These are phyloP conservation scores for Neurospora sp. DNA, from an alignment of 495 filamentous ascomycete species.

Conservation along the genomic window DNA sequence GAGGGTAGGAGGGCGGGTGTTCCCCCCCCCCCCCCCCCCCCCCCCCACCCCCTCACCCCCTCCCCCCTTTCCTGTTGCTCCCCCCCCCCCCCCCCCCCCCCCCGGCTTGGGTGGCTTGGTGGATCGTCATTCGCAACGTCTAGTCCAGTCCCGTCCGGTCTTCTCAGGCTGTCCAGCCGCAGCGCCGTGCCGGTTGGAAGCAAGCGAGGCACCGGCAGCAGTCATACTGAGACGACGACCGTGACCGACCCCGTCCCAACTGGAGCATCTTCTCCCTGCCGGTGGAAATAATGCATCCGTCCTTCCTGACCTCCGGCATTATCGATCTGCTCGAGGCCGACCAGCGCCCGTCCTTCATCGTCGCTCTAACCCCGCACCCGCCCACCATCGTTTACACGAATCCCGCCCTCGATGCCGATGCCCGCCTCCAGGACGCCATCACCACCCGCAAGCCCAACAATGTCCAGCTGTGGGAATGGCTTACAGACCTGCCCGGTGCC, in stretches of 20 bases:
- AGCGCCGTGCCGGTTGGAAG: neutral
- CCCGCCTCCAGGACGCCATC: constrained; percentile 12
- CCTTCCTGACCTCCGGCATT: constrained; percentile 18
- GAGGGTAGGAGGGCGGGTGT: too few species aligned
- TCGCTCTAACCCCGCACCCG: constrained; percentile 18
- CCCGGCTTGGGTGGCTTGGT: neutral
- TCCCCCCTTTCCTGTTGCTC: too few species aligned
- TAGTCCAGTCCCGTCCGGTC: neutral
- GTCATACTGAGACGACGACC: neutral
- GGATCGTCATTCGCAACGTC: neutral
- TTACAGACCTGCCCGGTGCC: constrained; percentile 4
- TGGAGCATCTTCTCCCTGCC: neutral
- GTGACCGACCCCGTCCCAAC: neutral
- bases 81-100: too few species aligned
- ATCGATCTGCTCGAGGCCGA: constrained; percentile 31
- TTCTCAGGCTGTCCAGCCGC: neutral
- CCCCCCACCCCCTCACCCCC: too few species aligned
- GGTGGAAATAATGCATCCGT: constrained; percentile 13
- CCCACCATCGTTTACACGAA: constrained; percentile 26
- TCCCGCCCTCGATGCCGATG: constrained; percentile 15
- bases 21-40: too few species aligned
- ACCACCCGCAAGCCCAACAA: constrained; percentile 8
- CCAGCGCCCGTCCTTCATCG: constrained; percentile 31
- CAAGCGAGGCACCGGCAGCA: neutral
- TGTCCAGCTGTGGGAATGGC: constrained; percentile 24